Evolutionary conservation across 192 early-diverging fungal genomes (phyloP).

Genomic region (Gamsiella multidivaricata): DNA sequence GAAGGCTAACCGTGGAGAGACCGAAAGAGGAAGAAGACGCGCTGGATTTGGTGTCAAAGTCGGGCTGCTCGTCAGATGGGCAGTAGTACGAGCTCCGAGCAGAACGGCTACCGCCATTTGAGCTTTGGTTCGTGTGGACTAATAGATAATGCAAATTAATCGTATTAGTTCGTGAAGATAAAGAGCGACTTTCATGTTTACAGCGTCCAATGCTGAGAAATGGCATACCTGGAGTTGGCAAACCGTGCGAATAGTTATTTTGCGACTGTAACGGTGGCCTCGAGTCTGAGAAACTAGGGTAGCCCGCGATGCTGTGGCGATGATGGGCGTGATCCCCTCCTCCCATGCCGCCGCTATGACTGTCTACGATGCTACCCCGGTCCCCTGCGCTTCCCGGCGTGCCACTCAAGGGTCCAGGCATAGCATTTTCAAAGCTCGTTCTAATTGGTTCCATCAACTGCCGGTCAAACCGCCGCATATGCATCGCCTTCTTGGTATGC

Average conservation of each 20-base stretch:
- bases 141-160: no score
- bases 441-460: slow-evolving; percentile 26
- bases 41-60: slow-evolving; percentile 1
- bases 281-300: slow-evolving; percentile 16
- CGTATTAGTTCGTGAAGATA: no score
- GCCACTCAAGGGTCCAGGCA: slow-evolving; percentile 7
- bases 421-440: slow-evolving; percentile 20
- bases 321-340: slow-evolving; percentile 12
- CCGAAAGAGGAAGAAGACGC: slow-evolving; percentile 1
- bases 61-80: slow-evolving; percentile 2
- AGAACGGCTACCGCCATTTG: background rate
- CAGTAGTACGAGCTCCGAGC: slow-evolving; percentile 18
- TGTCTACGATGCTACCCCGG: background rate
- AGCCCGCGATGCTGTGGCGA: slow-evolving; percentile 42
- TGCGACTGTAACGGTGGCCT: slow-evolving; percentile 7
- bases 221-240: slow-evolving; percentile 1
- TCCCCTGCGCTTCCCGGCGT: background rate
- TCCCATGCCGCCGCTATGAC: background rate
- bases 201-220: no score
- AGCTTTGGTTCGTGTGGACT: background rate
- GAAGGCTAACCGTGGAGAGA: background rate
- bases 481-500: slow-evolving; percentile 59
- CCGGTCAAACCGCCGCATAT: slow-evolving; percentile 32
- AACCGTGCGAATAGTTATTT: slow-evolving; percentile 8
- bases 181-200: no score